phyloP scores from a whole-genome alignment of 768 basidiomycete genomes.

The Boletus speciosus region DNA sequence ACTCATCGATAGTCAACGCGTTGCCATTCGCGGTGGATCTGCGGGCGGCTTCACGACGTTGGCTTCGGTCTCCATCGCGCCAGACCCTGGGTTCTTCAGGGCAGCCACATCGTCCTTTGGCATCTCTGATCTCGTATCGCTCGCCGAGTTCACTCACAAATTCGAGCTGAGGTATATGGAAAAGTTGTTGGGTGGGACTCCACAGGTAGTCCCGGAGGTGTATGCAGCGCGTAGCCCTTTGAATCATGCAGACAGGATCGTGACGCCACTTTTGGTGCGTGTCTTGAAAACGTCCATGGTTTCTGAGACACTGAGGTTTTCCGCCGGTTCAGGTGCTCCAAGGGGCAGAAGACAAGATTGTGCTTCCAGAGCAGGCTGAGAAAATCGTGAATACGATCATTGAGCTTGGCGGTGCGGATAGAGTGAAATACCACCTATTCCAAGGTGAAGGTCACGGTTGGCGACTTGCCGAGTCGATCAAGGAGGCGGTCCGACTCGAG shows the following conservation, averaged over 20 bases:
- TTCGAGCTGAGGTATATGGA: conserved; percentile 59
- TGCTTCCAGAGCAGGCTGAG: conserved; percentile 61
- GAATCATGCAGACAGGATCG: conserved; percentile 58
- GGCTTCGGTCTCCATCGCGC: conserved; percentile 40
- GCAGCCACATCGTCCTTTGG: conserved; percentile 68
- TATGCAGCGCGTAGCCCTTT: conserved; percentile 63
- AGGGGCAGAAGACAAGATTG: conserved; percentile 58
- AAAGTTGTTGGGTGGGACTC: conserved; percentile 61
- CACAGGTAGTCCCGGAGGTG: conserved; percentile 50
- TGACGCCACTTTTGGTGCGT: conserved; percentile 58
- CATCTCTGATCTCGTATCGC: conserved; percentile 55
- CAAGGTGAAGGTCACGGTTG: conserved; percentile 46
- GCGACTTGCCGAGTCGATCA: conserved; percentile 35
- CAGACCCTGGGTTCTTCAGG: conserved; percentile 45
- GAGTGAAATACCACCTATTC: conserved; percentile 38
- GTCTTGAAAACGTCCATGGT: neutral
- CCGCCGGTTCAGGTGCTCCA: conserved; percentile 55
- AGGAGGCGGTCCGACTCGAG: conserved; percentile 33
- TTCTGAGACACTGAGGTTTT: conserved; percentile 6
- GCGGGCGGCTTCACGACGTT: conserved; percentile 74
- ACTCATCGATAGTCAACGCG: conserved; percentile 60
- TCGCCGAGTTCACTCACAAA: conserved; percentile 69
- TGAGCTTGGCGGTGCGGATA: conserved; percentile 15
- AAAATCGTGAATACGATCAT: conserved; percentile 29
- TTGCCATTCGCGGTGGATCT: conserved; percentile 68